These are phyloP conservation scores for Pseudopyricularia cyperi DNA, from an alignment of 2,329 filamentous ascomycete genomes.

Conservation along the genomic window DNA sequence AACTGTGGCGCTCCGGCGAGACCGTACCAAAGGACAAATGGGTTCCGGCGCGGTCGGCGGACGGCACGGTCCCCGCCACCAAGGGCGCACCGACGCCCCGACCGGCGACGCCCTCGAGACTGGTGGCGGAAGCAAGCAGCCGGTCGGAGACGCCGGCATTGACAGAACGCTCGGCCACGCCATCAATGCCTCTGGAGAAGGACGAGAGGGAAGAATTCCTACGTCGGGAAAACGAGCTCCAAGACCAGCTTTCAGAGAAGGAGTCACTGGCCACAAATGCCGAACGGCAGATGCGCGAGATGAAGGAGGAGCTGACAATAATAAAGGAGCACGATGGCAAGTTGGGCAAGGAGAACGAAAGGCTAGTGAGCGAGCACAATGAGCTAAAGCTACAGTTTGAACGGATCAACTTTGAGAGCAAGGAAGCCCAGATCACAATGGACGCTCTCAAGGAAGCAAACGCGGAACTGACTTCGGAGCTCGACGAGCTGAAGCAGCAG, in stretches of 20 bases:
- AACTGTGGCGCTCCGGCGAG: constrained; percentile 79
- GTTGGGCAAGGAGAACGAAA: constrained; percentile 82
- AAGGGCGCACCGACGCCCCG: constrained; percentile 36
- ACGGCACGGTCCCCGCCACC: constrained; percentile 15
- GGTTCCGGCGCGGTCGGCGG: constrained; percentile 42
- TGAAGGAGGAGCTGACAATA: constrained; percentile 72
- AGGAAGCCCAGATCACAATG: constrained; percentile 96
- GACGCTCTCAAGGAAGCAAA: constrained; percentile 95
- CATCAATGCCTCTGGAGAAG: constrained; percentile 79
- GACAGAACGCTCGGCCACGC: constrained; percentile 76
- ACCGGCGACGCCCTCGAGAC: constrained; percentile 38
- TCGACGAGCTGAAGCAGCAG: constrained; percentile 94
- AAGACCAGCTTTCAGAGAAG: constrained; percentile 90
- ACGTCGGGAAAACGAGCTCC: constrained; percentile 87
- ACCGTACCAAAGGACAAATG: constrained; percentile 79
- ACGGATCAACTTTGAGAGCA: constrained; percentile 88
- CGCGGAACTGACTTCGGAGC: constrained; percentile 74
- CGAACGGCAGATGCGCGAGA: constrained; percentile 70
- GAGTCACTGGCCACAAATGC: constrained; percentile 68
- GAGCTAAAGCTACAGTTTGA: constrained; percentile 95
- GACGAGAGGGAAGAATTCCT: constrained; percentile 96
- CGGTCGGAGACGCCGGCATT: constrained; percentile 50
- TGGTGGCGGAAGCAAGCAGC: constrained; percentile 35
- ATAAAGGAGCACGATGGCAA: constrained; percentile 78
- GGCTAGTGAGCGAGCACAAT: constrained; percentile 72